A percentile compares a stretch with the other conserved stretches of the same genome.
Conservation (phyloP, 164 flowering plant genomes). For the Stephania cephalantha region DNA sequence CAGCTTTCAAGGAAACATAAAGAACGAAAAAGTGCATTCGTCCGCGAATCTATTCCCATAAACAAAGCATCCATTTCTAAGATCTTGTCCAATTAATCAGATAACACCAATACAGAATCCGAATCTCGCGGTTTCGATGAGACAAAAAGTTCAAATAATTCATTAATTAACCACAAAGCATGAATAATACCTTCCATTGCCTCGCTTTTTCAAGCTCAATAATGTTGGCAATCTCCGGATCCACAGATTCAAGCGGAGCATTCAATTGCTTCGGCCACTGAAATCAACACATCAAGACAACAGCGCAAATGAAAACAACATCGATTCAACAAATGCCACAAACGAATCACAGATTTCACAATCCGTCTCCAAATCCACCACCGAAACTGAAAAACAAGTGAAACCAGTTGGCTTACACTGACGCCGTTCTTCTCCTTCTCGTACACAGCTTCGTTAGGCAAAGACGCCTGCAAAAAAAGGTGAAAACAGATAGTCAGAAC, state of each 20-base stretch:
- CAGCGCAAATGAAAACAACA: background rate
- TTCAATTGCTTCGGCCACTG: slow-evolving; percentile 99
- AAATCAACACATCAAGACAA: slow-evolving; percentile 8
- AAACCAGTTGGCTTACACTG: slow-evolving; percentile 32
- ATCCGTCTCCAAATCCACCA: background rate
- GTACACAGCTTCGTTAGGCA: slow-evolving; percentile 69
- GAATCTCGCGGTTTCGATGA: background rate
- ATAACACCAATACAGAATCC: background rate
- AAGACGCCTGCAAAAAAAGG: slow-evolving; percentile 49
- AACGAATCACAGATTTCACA: background rate
- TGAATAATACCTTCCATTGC: slow-evolving; percentile 83
- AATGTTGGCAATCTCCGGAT: slow-evolving; percentile 91
- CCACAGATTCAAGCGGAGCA: slow-evolving; percentile 73
- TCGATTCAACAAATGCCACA: background rate
- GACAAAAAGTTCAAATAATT: background rate
- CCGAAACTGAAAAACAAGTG: background rate
- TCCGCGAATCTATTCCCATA: background rate
- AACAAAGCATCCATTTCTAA: background rate
- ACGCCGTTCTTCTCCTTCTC: slow-evolving; percentile 70
- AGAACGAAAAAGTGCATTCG: background rate
- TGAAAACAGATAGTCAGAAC: background rate
- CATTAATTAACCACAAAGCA: background rate
- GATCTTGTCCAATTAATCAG: background rate
- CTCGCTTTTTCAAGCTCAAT: slow-evolving; percentile 96
- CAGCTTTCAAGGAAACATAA: background rate